Evolutionary conservation across 305 asterid species (phyloP).

Genomic region (Caryopteris hybrid): DNA sequence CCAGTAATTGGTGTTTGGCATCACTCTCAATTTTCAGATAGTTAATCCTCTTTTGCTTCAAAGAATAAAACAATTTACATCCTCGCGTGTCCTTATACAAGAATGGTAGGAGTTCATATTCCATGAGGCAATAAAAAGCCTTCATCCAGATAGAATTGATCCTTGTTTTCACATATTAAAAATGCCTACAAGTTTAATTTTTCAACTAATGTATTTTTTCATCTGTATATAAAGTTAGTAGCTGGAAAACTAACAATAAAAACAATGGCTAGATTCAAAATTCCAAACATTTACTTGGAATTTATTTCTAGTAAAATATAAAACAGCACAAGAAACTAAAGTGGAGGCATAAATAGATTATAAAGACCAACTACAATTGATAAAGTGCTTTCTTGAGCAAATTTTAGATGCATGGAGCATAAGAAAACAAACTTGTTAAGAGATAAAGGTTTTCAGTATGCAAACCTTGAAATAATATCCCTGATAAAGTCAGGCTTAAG

Average conservation of each 20-base stretch:
- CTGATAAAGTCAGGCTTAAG: constrained; percentile 66
- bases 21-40: background rate
- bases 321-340: background rate
- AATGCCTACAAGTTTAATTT: background rate
- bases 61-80: background rate
- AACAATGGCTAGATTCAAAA: background rate
- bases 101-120: background rate
- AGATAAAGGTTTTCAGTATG: constrained; percentile 8
- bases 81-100: background rate
- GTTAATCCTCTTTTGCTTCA: constrained; percentile 4
- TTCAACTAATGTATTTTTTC: background rate
- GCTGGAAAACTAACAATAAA: background rate
- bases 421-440: constrained; percentile 16
- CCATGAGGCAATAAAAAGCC: background rate
- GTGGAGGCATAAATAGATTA: constrained; percentile 8
- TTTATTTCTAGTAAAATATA: background rate
- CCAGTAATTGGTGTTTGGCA: background rate
- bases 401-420: background rate
- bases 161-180: background rate
- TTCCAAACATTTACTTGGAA: background rate
- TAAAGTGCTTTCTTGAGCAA: background rate
- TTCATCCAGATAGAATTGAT: background rate
- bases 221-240: background rate
- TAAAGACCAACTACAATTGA: background rate
- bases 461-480: constrained; percentile 78